Evolutionary conservation across 2,329 filamentous ascomycete species (phyloP), one percentile per base, ranked within the genome.

Genomic region (Alternaria arbusti): DNA sequence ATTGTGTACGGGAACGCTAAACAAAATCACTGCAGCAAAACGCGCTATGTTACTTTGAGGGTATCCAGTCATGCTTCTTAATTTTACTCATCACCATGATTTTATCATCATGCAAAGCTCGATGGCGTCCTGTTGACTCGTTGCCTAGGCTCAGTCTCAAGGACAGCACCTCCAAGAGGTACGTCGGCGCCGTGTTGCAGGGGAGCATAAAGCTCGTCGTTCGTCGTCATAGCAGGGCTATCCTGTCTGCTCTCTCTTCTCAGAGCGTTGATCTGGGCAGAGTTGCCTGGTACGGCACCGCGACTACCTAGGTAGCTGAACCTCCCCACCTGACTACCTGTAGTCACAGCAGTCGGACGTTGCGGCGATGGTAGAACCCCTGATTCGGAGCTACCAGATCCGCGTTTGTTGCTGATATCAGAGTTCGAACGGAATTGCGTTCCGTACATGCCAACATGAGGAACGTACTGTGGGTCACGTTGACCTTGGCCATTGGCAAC

Each of bases 251-350:
- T 63, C 43, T 64, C 64, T 23, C 28, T 47, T 10, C 56, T 43
- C 2, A 65, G 26, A 23, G 61, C 58, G 9, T 61, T 22, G 6
- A 52, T 36, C 28, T 65, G 59, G n/a, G 66, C 59, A 23, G 60
- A 20, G 25, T 36, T 55, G 7, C 30, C 52, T 1, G 61, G 50
- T 13, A 40, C 54, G 13, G 57, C 64, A 23, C 64, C 66, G 9
- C 66, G 61, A 10, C 66, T 54, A 9, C 66, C 66, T 8, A 69
- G 59, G 15, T 69, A 69, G 47, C 62, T 67, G 47, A 69, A 69
- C 13, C 66, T 46, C 4, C 64, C 66, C n/a, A 57, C 12, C 55
- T 69, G 66, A 55, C 64, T 65, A 12, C 61, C 59, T 4, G 59
- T 63, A 2, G 59, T 63, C 4, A 55, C 64, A 13, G 57, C 54